Evolutionary conservation across 768 basidiomycete genomes (phyloP), one percentile per base, ranked within the genome.

Genomic region (Mycena sanguinolenta): DNA sequence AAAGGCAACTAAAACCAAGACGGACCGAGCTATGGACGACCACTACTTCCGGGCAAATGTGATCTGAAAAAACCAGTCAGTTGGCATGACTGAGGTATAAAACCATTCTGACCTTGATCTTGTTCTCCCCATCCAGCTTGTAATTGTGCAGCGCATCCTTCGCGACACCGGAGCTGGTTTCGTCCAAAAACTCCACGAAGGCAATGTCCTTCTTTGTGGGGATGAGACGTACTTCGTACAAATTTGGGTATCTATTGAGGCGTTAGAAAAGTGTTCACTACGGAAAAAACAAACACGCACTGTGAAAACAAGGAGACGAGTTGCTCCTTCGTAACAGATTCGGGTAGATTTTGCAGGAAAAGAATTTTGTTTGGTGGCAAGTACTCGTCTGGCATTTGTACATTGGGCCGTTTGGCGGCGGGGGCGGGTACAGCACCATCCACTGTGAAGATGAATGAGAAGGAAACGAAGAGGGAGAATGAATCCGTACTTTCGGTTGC

Each of bases 371-470:
- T 99, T 44, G 98, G 97, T 2, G 98, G 98, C 9, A 99, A 89
- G 81, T 98, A 99, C 81, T 99, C 98, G 91, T 99, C 98, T 46
- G 97, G 97, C 96, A 99, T 98, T 79, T 97, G 95, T 69, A 98
- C 93, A 73, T 91, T 90, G 27, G 94, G 94, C 50, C 94, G 89
- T 81, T 91, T 95, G 23, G 93, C 82, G 34, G 88, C 89, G 13
- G 94, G 89, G 7, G 85, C 82, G 9, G 92, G 85, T 4, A 89
- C 83, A 30, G 86, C 88, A 28, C 93, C 93, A 55, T 93, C 93
- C 79, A 91, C 93, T 92, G 71, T 42, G 34, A 61, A 4, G 44
- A 30, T 34, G 63, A 58, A 75, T 69, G 72, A n/a, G 19, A 71
- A 23, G 57, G 38, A 58, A 53, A 69, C 10, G 42, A 23, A 59